These are phyloP conservation scores for Nymphaea thermarum DNA, from an alignment of 164 flowering plant species.

Conservation along the genomic window DNA sequence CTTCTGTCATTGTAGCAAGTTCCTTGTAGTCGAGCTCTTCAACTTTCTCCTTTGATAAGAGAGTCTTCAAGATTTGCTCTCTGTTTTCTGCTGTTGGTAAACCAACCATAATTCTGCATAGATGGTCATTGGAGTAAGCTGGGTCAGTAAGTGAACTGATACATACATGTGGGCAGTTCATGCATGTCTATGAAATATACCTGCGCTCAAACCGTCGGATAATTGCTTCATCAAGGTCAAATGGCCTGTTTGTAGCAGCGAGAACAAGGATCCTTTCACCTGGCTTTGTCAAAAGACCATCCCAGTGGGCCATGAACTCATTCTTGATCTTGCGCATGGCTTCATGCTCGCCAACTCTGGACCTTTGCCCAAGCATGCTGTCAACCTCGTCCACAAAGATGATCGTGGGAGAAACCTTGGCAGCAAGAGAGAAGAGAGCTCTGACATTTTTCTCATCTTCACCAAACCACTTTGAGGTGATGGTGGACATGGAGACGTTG, in stretches of 20 bases:
- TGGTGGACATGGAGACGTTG: constrained; percentile 95
- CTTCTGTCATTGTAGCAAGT: constrained; percentile 89
- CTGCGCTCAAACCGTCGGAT: constrained; percentile 94
- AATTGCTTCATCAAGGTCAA: constrained; percentile 97
- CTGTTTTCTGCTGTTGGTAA: constrained; percentile 69
- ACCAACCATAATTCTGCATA: constrained; percentile 79
- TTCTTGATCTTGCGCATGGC: constrained; percentile 97
- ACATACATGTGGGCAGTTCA: too few species aligned
- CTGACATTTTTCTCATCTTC: constrained; percentile 97
- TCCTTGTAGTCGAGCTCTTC: constrained; percentile 65
- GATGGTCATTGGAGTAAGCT: neutral
- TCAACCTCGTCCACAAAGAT: constrained; percentile 96
- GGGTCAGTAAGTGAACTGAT: too few species aligned
- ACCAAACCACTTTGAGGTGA: constrained; percentile 99
- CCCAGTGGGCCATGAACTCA: constrained; percentile 99
- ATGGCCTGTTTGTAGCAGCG: constrained; percentile 95
- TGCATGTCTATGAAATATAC: constrained; percentile 17
- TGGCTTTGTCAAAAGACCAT: constrained; percentile 69
- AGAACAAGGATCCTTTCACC: constrained; percentile 86
- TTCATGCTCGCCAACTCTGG: constrained; percentile 86
- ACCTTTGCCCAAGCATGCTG: constrained; percentile 94
- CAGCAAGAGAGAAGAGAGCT: constrained; percentile 82
- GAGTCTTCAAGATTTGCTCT: constrained; percentile 61
- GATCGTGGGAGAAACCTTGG: constrained; percentile 92
- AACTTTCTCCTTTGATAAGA: constrained; percentile 63